Evolutionary conservation across 2,329 filamentous ascomycete genomes (phyloP).

Genomic region (Xylariaceae sp.): DNA sequence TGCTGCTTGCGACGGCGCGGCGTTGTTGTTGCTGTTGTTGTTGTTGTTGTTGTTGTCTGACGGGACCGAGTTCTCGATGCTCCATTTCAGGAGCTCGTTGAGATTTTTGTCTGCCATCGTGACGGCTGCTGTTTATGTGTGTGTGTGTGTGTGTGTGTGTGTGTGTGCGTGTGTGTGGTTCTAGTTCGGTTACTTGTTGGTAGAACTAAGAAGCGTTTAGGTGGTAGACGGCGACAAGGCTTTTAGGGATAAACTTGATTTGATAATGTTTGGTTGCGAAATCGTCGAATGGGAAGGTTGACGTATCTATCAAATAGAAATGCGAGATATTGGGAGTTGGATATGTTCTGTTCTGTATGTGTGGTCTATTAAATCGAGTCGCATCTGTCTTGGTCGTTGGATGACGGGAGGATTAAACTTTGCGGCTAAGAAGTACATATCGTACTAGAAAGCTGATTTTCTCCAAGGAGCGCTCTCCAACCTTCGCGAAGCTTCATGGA

Average conservation of each 20-base stretch:
- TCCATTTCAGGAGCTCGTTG: constrained; percentile 81
- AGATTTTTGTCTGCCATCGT: constrained; percentile 58
- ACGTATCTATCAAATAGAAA: too few species aligned
- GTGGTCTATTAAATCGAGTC: too few species aligned
- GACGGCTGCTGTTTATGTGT: constrained; percentile 2
- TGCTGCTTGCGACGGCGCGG: constrained; percentile 36
- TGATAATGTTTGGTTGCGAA: too few species aligned
- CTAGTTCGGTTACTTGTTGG: neutral
- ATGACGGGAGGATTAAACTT: constrained; percentile 8
- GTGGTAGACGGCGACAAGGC: neutral
- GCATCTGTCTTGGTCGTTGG: neutral
- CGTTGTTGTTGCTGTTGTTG: constrained; percentile 33
- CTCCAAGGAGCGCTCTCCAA: constrained; percentile 28
- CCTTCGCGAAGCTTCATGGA: constrained; percentile 38
- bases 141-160: neutral
- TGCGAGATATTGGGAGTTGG: too few species aligned
- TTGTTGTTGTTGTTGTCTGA: constrained; percentile 36
- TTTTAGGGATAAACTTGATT: too few species aligned
- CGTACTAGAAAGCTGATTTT: constrained; percentile 12
- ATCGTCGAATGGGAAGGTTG: too few species aligned
- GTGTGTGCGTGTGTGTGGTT: neutral
- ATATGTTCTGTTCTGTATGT: too few species aligned
- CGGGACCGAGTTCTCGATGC: constrained; percentile 53
- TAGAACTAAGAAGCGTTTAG: neutral
- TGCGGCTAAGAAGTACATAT: constrained; percentile 11